A percentile compares a stretch with the other conserved stretches of the same genome.
Evolutionary conservation across 2,329 filamentous ascomycete genomes (phyloP).

Genomic region (Aspergillus sp.): DNA sequence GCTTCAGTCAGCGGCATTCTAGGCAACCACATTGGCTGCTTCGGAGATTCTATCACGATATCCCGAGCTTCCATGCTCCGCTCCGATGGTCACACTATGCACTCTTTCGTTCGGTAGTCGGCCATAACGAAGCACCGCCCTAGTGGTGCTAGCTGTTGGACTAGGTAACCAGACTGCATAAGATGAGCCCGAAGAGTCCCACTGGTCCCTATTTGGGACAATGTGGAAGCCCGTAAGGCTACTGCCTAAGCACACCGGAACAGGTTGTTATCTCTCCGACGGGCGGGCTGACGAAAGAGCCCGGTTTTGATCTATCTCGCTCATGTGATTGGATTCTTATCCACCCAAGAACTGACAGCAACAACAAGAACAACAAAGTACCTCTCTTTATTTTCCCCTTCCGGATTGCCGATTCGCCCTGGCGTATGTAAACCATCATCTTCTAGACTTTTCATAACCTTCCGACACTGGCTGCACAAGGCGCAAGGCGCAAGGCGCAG

Average conservation of each 20-base stretch:
- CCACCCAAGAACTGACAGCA: background rate
- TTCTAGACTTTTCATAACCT: constrained; percentile 1
- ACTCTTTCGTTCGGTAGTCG: background rate
- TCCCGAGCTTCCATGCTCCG: constrained; percentile 11
- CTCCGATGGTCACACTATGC: background rate
- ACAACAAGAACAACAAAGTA: background rate
- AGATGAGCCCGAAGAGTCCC: background rate
- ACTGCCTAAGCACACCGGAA: constrained; percentile 11
- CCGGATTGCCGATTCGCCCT: background rate
- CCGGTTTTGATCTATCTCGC: constrained; percentile 19
- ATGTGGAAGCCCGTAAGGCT: background rate
- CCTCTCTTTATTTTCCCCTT: background rate
- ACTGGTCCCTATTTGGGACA: background rate
- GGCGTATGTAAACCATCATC: background rate
- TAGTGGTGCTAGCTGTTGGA: constrained; percentile 1
- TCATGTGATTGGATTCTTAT: constrained; percentile 13
- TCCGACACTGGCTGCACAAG: background rate
- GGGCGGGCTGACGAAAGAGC: constrained; percentile 14
- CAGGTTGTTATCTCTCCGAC: constrained; percentile 22
- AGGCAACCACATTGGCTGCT: constrained; percentile 16
- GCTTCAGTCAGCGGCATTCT: constrained; percentile 24
- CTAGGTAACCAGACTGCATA: background rate
- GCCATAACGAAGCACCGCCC: background rate
- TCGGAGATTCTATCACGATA: constrained; percentile 7
- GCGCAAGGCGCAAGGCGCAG: background rate